Base-by-base conservation (phyloP, 2,329 filamentous ascomycete genomes). In the Penicillium expansum region DNA sequence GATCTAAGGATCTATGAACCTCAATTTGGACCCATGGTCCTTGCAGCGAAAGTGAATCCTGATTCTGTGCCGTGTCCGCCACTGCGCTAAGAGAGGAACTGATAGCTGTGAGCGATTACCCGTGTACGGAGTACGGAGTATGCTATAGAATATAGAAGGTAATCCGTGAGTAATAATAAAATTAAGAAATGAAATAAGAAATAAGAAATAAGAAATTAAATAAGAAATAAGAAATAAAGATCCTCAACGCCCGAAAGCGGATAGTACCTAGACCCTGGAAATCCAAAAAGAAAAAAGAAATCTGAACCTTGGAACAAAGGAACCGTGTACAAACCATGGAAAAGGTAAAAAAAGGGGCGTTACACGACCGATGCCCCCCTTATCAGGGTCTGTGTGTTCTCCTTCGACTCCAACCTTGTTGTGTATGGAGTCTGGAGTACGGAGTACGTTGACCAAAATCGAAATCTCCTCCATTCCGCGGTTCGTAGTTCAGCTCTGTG, bases 341-440 rank as follows among this genome's bases (percentile, higher is more conserved):
- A 56, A 43, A 44, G 52, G 48, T 32, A 20, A 41, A 58, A 39
- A 58, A 55, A 47, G 41, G 55, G 41, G 47, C 47, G 39, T 52
- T 44, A 44, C 39, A 51, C 50, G 44, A 47, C n/a, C n/a, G 2
- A 9, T 8, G 24, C 4, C 32, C 41, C 55, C 62, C 52, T 58
- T 63, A 58, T 63, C 41, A 55, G 52, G 60, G 59, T 63, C 62
- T 56, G 62, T 63, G 61, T 55, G 53, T 55, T 39, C 16, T 20
- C 30, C 38, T 30, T 47, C 11, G 43, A 42, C 37, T 41, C 18
- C 29, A 42, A 14, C 6, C 18, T 43, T 27, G 35, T 43, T 27
- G 35, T 11, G 22, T 43, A 13, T 24, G 24, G 24, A 24, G 24
- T 5, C n/a, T 6, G 30, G 8, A 16, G n/a, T 20, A 45, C 2